Percentiles rank a stretch among this genome's conserved stretches.
These are phyloP conservation scores for Malassezia slooffiae DNA, from an alignment of 1,284 basidiomycete species.

Conservation along the genomic window DNA sequence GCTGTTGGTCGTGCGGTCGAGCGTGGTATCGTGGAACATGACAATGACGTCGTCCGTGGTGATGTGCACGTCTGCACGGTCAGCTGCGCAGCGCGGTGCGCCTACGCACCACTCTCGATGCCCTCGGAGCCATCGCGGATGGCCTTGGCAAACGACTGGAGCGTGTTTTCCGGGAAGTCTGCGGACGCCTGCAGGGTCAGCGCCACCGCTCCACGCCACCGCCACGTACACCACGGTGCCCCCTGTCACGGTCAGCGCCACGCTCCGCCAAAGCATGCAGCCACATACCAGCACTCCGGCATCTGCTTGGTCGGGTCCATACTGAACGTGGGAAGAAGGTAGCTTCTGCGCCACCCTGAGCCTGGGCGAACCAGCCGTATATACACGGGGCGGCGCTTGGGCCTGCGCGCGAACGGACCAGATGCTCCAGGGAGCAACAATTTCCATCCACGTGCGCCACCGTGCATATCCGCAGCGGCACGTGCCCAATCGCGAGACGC, in stretches of 20 bases:
- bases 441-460: no score
- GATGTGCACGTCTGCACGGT: slow-evolving; percentile 78
- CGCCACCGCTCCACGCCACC: not conserved
- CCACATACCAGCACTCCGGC: slow-evolving; percentile 15
- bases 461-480: no score
- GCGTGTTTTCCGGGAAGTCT: slow-evolving; percentile 45
- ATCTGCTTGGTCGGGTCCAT: no score
- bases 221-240: slow-evolving; percentile 34
- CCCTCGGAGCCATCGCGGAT: slow-evolving; percentile 44
- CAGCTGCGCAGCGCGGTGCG: not conserved
- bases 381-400: no score
- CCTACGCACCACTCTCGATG: slow-evolving; percentile 33
- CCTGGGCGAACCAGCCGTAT: no score
- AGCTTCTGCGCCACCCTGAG: no score
- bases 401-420: no score
- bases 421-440: no score
- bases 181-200: slow-evolving; percentile 29
- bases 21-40: slow-evolving; percentile 83
- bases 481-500: no score
- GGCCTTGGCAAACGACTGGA: slow-evolving; percentile 42
- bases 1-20: slow-evolving; percentile 54
- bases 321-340: no score
- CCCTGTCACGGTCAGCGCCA: slow-evolving; percentile 15
- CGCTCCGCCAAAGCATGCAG: not conserved
- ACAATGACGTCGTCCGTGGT: slow-evolving; percentile 77